Evolutionary conservation across 73 alveolate genomes (phyloP).

Genomic region (Paramecium octaurelia): DNA sequence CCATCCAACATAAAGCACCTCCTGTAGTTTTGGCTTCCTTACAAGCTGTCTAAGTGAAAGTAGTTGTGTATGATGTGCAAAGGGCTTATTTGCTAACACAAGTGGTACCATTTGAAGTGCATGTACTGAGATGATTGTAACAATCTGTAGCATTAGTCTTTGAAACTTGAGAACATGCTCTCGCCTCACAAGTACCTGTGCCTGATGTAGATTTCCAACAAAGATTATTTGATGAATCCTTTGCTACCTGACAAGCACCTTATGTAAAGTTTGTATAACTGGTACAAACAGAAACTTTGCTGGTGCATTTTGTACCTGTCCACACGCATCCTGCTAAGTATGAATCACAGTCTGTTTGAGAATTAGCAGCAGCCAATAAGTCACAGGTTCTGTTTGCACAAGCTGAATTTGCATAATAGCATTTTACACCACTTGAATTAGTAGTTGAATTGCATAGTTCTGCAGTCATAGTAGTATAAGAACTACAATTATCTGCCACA

Average conservation of each 20-base stretch:
- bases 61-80: not conserved
- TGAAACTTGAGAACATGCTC: not conserved
- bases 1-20: not conserved
- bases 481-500: not conserved
- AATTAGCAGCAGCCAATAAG: not conserved
- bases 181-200: not conserved
- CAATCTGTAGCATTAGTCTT: not conserved
- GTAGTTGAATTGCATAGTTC: not conserved
- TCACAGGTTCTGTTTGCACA: not conserved
- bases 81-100: not conserved
- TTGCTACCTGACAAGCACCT: slow-evolving; percentile 34
- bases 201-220: slow-evolving; percentile 22
- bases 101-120: not conserved
- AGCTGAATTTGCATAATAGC: not conserved
- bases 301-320: slow-evolving; percentile 34
- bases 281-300: not conserved
- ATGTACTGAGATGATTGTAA: not conserved
- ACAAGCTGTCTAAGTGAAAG: not conserved
- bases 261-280: not conserved
- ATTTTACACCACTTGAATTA: not conserved
- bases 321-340: not conserved
- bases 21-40: not conserved
- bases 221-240: not conserved
- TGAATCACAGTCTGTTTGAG: not conserved
- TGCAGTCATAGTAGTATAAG: not conserved